phyloP scores from a whole-genome alignment of 768 basidiomycete species.

The Termitomyces sp. region DNA sequence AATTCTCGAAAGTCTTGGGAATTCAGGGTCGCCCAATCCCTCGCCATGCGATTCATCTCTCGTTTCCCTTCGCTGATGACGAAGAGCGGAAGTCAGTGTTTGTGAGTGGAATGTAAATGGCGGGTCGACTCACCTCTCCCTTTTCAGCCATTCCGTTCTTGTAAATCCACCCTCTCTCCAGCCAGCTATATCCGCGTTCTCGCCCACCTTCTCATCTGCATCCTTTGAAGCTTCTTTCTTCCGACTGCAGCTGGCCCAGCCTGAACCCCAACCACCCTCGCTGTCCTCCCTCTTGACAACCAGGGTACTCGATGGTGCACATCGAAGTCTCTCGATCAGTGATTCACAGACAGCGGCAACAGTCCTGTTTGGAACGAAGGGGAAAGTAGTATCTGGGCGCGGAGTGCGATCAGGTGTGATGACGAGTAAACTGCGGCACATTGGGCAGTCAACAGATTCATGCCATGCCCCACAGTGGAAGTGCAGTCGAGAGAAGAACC shows the following conservation, averaged over 20 bases:
- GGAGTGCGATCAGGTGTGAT: conserved; percentile 49
- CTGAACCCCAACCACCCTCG: conserved; percentile 32
- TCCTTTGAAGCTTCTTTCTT: conserved; percentile 30
- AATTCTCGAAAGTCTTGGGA: conserved; percentile 48
- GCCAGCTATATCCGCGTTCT: conserved; percentile 30
- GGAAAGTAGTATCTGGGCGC: conserved; percentile 46
- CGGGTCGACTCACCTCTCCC: conserved; percentile 39
- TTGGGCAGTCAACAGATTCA: conserved; percentile 60
- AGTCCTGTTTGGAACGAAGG: conserved; percentile 60
- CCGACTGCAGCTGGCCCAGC: conserved; percentile 25
- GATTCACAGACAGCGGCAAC: conserved; percentile 47
- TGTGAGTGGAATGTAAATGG: conserved; percentile 2
- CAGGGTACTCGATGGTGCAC: conserved; percentile 27
- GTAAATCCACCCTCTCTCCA: conserved; percentile 51
- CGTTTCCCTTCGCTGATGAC: conserved; percentile 45
- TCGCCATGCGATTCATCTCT: conserved; percentile 48
- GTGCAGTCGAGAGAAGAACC: conserved; percentile 67
- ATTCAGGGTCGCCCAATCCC: conserved; percentile 43
- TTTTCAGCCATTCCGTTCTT: conserved; percentile 54
- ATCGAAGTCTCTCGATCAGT: conserved; percentile 44
- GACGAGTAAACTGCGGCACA: conserved; percentile 53
- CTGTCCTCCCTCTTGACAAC: conserved; percentile 38
- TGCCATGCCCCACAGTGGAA: conserved; percentile 63
- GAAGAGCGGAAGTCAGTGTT: conserved; percentile 5
- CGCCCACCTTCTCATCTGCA: conserved; percentile 25